Evolutionary conservation across 2,329 filamentous ascomycete genomes (phyloP).

Genomic region (Taxawa tesnikishii): DNA sequence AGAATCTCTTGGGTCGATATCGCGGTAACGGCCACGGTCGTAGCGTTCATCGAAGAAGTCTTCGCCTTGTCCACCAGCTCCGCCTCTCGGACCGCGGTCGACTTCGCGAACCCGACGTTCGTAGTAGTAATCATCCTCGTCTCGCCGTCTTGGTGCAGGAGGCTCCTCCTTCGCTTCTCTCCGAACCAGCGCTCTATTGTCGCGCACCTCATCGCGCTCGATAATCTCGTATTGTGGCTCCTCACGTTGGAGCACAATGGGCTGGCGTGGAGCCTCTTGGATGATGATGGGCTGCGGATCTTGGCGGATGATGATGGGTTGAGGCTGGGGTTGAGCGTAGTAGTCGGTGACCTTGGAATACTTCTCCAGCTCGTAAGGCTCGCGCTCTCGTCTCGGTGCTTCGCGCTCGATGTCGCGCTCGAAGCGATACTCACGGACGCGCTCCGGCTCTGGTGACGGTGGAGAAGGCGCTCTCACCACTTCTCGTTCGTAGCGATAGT

Average conservation of each 20-base stretch:
- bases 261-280: conserved; percentile 38
- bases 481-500: conserved; percentile 22
- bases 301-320: conserved; percentile 39
- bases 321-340: conserved; percentile 34
- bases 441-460: conserved; percentile 31
- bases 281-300: conserved; percentile 43
- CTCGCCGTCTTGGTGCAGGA: conserved; percentile 16
- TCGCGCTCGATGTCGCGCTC: conserved; percentile 38
- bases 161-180: conserved; percentile 26
- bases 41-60: conserved; percentile 25
- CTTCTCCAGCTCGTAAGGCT: conserved; percentile 33
- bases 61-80: conserved; percentile 7
- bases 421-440: conserved; percentile 39
- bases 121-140: conserved; percentile 51
- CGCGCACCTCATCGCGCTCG: conserved; percentile 41
- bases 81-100: conserved; percentile 32
- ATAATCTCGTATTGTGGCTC: conserved; percentile 49
- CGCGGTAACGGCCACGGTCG: conserved; percentile 28
- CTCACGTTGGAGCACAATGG: conserved; percentile 35
- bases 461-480: conserved; percentile 21
- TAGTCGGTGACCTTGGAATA: conserved; percentile 42
- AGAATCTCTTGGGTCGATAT: conserved; percentile 40
- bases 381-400: conserved; percentile 25
- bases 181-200: conserved; percentile 34
- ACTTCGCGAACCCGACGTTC: conserved; percentile 44